Conservation (phyloP, 1,284 basidiomycete genomes). For the Irpex rosettiformis region DNA sequence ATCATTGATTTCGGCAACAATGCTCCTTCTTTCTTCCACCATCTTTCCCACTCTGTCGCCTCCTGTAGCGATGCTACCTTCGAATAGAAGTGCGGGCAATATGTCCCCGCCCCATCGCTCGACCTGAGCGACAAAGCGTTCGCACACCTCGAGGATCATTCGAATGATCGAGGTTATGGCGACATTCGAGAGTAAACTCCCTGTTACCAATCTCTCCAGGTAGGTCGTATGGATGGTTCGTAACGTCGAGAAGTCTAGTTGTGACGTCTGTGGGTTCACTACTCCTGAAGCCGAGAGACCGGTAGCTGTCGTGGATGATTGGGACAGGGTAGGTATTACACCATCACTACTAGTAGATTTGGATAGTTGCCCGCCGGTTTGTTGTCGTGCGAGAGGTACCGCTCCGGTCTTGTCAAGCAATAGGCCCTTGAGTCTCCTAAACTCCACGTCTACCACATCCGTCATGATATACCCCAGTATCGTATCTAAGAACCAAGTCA, state of each 20-base stretch:
- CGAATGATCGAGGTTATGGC: conserved; percentile 62
- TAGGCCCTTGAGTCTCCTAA: conserved; percentile 59
- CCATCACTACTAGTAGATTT: neutral
- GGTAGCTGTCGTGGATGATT: conserved; percentile 20
- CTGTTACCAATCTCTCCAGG: conserved; percentile 76
- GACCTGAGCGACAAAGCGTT: conserved; percentile 78
- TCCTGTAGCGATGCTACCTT: conserved; percentile 61
- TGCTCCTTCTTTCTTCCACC: conserved; percentile 64
- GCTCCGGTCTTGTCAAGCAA: conserved; percentile 30
- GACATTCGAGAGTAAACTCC: conserved; percentile 72
- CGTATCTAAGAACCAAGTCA: conserved; percentile 90
- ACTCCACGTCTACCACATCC: conserved; percentile 87
- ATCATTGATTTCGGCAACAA: conserved; percentile 73
- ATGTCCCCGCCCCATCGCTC: conserved; percentile 94
- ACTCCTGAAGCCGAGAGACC: conserved; percentile 10
- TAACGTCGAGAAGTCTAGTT: conserved; percentile 82
- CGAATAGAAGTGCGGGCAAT: conserved; percentile 77
- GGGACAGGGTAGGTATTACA: conserved; percentile 17
- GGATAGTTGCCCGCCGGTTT: conserved; percentile 17
- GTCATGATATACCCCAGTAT: conserved; percentile 83
- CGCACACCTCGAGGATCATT: conserved; percentile 77
- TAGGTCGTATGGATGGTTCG: conserved; percentile 79
- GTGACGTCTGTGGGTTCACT: conserved; percentile 18
- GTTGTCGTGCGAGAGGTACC: conserved; percentile 19
- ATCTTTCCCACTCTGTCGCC: conserved; percentile 59